These are phyloP conservation scores for Dactylellina cionopaga DNA, from an alignment of 2,329 filamentous ascomycete species.

Conservation along the genomic window DNA sequence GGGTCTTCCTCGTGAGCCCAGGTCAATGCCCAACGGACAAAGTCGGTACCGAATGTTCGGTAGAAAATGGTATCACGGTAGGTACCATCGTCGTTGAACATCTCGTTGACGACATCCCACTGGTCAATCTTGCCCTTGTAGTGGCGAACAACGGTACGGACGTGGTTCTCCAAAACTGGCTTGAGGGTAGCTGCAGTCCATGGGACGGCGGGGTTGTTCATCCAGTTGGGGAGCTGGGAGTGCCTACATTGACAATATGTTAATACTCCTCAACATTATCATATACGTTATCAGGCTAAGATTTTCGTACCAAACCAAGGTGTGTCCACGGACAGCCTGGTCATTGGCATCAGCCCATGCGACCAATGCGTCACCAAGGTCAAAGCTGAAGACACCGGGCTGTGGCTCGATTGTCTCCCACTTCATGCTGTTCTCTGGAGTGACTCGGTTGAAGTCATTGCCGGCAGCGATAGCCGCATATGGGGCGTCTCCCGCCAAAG, in stretches of 20 bases:
- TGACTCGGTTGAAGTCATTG: conserved; percentile 51
- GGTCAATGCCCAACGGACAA: conserved; percentile 69
- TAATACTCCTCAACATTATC: background rate
- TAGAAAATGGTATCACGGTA: conserved; percentile 68
- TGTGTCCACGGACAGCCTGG: conserved; percentile 72
- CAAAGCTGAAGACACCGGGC: conserved; percentile 69
- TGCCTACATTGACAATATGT: conserved; percentile 19
- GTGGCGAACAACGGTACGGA: conserved; percentile 69
- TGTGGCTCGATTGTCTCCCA: conserved; percentile 72
- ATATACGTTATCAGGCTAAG: conserved; percentile 16
- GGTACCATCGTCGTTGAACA: conserved; percentile 68
- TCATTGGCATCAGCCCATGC: conserved; percentile 64
- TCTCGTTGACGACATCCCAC: conserved; percentile 75
- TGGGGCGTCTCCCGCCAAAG: conserved; percentile 38
- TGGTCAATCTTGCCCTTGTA: conserved; percentile 70
- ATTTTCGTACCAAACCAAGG: conserved; percentile 55
- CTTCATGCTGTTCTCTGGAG: conserved; percentile 60
- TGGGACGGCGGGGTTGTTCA: conserved; percentile 47
- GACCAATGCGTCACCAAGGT: conserved; percentile 67
- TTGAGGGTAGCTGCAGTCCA: conserved; percentile 63
- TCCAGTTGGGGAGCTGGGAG: conserved; percentile 55
- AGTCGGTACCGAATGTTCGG: conserved; percentile 67
- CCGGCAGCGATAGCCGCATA: conserved; percentile 41
- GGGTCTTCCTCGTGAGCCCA: conserved; percentile 67
- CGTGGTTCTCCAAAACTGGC: conserved; percentile 69